Conservation (phyloP, 305 asterid genomes). For the Solanum aculeatissimum region DNA sequence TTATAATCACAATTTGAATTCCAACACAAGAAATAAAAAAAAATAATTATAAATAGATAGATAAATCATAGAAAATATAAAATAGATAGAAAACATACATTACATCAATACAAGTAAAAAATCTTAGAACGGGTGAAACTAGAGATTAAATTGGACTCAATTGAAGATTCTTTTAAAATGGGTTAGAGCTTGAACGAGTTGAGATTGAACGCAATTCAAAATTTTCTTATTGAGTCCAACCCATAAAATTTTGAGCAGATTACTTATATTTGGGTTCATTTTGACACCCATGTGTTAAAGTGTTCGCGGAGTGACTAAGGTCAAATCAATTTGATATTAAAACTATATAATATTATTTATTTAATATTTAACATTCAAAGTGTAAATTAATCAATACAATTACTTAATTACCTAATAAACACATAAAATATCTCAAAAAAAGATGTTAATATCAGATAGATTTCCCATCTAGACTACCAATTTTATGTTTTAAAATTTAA, state of each 20-base stretch:
- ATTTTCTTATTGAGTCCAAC: not conserved
- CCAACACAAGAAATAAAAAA: not conserved
- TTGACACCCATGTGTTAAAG: no score
- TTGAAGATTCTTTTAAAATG: not conserved
- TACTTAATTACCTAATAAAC: not conserved
- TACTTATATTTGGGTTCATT: not conserved
- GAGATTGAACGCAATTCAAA: not conserved
- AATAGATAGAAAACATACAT: not conserved
- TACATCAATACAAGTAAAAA: not conserved
- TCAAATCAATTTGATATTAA: no score
- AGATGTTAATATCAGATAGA: not conserved
- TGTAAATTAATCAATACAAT: no score
- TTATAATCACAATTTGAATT: no score
- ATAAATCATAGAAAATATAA: no score
- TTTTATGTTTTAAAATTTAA: not conserved
- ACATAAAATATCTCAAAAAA: not conserved
- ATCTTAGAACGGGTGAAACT: not conserved
- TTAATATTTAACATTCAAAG: no score
- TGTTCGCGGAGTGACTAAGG: no score
- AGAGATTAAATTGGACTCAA: not conserved
- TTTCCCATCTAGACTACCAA: not conserved
- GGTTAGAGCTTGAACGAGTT: not conserved
- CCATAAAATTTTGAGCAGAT: not conserved
- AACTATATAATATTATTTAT: no score
- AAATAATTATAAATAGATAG: not conserved